Evolutionary conservation across 768 basidiomycete species (phyloP).

Genomic region (Kondoa subrosea): DNA sequence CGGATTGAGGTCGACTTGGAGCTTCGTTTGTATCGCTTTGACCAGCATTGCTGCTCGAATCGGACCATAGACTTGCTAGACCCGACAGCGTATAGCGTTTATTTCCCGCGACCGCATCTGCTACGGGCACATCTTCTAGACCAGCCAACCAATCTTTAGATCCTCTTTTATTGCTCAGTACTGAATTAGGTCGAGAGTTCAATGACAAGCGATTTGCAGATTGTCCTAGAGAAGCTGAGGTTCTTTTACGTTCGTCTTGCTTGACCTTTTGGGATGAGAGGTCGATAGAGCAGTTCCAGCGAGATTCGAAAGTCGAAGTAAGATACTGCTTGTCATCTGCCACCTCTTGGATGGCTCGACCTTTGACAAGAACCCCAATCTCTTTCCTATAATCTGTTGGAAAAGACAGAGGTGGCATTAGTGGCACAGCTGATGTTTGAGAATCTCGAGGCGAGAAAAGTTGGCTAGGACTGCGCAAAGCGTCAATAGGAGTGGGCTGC

Average conservation of each 20-base stretch:
- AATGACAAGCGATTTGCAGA: neutral
- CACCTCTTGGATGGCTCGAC: neutral
- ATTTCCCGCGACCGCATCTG: neutral
- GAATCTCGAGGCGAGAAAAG: neutral
- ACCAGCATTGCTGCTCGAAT: neutral
- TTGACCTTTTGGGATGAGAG: neutral
- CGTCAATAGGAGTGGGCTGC: neutral
- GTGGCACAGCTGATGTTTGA: no score
- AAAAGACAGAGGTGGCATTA: neutral
- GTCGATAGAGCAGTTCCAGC: slow-evolving; percentile 7
- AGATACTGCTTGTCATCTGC: neutral
- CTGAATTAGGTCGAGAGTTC: neutral
- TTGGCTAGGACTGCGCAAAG: neutral
- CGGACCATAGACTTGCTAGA: neutral
- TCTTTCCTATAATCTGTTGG: neutral
- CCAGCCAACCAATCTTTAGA: neutral
- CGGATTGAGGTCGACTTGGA: no score
- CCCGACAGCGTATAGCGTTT: slow-evolving; percentile 7
- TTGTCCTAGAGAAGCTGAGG: neutral
- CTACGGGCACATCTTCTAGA: neutral
- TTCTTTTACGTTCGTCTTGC: neutral
- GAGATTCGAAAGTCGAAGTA: slow-evolving; percentile 4
- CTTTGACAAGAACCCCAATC: slow-evolving; percentile 3
- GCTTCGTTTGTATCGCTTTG: no score
- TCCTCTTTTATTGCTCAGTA: neutral